phyloP scores from a whole-genome alignment of 2,329 filamentous ascomycete genomes.

The Xylaria sp. region DNA sequence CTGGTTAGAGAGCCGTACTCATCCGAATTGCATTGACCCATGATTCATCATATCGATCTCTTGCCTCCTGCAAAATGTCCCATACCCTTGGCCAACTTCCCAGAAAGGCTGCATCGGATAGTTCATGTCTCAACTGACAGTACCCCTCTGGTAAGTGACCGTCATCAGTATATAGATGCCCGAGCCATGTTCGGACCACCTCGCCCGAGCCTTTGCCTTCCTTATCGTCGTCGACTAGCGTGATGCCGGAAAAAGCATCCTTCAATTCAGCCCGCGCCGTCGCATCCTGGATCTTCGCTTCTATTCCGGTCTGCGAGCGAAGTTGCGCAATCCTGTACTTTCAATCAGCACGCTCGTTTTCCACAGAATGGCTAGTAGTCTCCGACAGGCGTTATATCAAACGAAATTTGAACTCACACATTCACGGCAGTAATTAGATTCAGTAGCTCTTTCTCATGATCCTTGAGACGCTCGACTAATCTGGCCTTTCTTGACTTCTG shows the following conservation, averaged over 20 bases:
- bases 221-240: neutral
- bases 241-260: neutral
- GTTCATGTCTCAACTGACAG: neutral
- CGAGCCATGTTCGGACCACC: neutral
- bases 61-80: constrained; percentile 1
- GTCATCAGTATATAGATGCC: neutral
- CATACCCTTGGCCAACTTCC: constrained; percentile 1
- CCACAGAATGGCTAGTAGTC: neutral
- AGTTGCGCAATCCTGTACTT: neutral
- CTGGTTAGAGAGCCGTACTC: neutral
- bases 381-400: neutral
- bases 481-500: neutral
- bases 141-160: neutral
- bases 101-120: neutral
- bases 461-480: neutral
- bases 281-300: neutral
- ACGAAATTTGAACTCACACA: neutral
- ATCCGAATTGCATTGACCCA: constrained; percentile 1
- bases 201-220: neutral
- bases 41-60: neutral
- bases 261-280: neutral
- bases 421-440: neutral
- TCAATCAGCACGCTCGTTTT: neutral
- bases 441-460: neutral
- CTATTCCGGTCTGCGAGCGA: neutral